These are phyloP conservation scores for Debaryomycetaceae sp. DNA, from an alignment of 1,139 yeast species.

Conservation along the genomic window DNA sequence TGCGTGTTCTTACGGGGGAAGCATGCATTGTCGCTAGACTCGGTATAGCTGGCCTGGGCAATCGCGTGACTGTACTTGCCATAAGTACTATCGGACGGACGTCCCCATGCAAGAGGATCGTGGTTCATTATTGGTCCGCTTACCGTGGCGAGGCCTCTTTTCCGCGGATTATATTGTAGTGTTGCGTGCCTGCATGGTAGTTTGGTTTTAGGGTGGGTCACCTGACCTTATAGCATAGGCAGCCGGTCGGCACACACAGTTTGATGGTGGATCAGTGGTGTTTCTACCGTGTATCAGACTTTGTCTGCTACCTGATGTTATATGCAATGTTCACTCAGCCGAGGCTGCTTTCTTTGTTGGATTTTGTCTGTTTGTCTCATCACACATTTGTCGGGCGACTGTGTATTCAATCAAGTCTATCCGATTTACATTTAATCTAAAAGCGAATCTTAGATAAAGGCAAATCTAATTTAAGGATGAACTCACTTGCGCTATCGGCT, in stretches of 20 bases:
- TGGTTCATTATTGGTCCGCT: constrained; percentile 56
- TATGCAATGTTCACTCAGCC: no score
- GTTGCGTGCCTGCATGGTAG: neutral
- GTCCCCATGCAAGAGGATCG: constrained; percentile 93
- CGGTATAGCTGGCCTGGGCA: constrained; percentile 38
- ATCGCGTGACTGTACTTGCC: constrained; percentile 69
- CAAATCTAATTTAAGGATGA: no score
- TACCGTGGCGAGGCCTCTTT: neutral
- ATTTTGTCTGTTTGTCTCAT: no score
- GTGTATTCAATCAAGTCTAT: no score
- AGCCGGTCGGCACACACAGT: neutral
- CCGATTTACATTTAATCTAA: no score
- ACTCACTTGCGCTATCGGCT: no score
- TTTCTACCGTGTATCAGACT: neutral
- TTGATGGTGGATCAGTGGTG: neutral
- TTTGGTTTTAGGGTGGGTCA: neutral
- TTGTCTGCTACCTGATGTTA: neutral
- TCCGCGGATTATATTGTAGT: neutral
- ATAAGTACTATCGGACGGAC: constrained; percentile 74
- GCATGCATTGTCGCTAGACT: constrained; percentile 9
- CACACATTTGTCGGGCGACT: no score
- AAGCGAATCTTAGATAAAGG: no score
- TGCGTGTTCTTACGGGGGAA: constrained; percentile 82
- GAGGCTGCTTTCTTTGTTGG: no score
- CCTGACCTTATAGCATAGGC: neutral